Conservation (phyloP, 202 grass and related monocot genomes). For the Setaria italica region DNA sequence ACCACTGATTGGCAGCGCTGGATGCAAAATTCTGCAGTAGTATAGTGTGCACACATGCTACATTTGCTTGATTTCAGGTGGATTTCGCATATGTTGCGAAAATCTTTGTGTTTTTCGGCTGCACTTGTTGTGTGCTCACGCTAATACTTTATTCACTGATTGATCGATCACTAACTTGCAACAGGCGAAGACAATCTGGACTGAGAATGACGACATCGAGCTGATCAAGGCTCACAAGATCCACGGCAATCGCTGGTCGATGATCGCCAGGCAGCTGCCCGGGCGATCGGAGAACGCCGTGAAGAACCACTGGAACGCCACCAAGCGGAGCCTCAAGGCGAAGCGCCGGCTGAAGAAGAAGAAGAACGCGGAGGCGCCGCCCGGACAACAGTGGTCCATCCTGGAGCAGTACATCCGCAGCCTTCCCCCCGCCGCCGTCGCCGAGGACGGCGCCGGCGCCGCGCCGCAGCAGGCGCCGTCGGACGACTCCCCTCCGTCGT, state of each 20-base stretch:
- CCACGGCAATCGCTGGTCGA: conserved; percentile 68
- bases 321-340: conserved; percentile 56
- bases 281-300: conserved; percentile 78
- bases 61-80: not conserved
- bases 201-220: conserved; percentile 47
- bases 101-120: too few species aligned
- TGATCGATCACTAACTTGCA: not conserved
- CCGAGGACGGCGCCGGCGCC: not conserved
- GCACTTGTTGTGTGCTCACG: not conserved
- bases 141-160: not conserved
- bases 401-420: conserved; percentile 54
- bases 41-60: not conserved
- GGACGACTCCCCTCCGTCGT: not conserved
- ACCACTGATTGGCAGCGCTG: not conserved
- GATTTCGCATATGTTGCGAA: too few species aligned
- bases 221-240: conserved; percentile 50
- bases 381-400: conserved; percentile 23
- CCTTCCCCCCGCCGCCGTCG: not conserved
- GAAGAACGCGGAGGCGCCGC: conserved; percentile 25
- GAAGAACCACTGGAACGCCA: conserved; percentile 87
- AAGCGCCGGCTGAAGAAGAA: conserved; percentile 52
- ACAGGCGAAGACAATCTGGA: conserved; percentile 56
- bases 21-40: not conserved
- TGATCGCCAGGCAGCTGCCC: conserved; percentile 47
- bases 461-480: not conserved